Conservation (phyloP, 1,284 basidiomycete species). For the Testicularia cyperi region DNA sequence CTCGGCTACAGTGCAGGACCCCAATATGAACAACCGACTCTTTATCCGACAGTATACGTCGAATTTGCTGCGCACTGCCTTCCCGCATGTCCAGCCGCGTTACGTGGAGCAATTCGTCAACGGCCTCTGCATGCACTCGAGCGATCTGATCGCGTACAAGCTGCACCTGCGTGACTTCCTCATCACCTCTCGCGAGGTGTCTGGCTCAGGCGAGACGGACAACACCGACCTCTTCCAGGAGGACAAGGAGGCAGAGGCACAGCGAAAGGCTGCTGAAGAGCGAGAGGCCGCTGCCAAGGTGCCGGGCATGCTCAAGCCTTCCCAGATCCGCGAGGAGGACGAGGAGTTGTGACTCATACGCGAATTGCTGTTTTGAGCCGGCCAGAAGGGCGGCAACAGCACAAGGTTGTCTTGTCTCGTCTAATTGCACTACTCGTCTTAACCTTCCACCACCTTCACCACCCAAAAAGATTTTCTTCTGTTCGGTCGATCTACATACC, state of each 20-base stretch:
- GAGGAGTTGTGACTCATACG: slow-evolving; percentile 53
- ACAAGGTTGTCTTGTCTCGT: background rate
- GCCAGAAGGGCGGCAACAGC: background rate
- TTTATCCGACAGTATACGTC: slow-evolving; percentile 88
- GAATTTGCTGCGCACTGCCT: slow-evolving; percentile 65
- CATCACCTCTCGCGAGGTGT: slow-evolving; percentile 65
- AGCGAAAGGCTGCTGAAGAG: slow-evolving; percentile 73
- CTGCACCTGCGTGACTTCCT: slow-evolving; percentile 77
- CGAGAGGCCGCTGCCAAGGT: slow-evolving; percentile 86
- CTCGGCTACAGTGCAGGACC: slow-evolving; percentile 70
- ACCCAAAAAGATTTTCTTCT: no score
- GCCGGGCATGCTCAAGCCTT: slow-evolving; percentile 96
- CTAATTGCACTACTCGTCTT: background rate
- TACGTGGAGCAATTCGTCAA: slow-evolving; percentile 65
- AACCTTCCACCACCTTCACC: no score
- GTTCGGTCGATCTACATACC: no score
- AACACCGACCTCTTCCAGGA: slow-evolving; percentile 86
- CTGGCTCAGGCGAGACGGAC: slow-evolving; percentile 63
- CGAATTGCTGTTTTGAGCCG: slow-evolving; percentile 41
- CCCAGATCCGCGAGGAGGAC: slow-evolving; percentile 54
- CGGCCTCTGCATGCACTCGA: slow-evolving; percentile 79
- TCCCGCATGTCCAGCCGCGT: slow-evolving; percentile 60
- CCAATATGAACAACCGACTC: slow-evolving; percentile 75
- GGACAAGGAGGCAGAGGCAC: slow-evolving; percentile 86
- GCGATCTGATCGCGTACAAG: slow-evolving; percentile 77